Base-by-base conservation (phyloP, 2,329 filamentous ascomycete genomes). In the Nannizziopsis barbatae region DNA sequence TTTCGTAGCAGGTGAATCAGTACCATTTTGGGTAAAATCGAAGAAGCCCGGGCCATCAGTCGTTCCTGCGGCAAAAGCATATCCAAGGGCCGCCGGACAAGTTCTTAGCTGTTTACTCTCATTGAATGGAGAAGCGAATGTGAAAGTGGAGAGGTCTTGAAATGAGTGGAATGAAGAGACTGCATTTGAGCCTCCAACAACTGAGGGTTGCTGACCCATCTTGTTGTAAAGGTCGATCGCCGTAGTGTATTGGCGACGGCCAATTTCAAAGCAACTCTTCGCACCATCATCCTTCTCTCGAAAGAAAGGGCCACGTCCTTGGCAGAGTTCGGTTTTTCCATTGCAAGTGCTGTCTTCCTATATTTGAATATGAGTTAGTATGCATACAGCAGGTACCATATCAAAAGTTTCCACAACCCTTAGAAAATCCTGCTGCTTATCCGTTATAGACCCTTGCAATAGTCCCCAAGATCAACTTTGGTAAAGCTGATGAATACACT, bases 41-140 rank as follows among this genome's bases (percentile, higher is more conserved):
- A 95, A 94, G 0, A 80, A 81, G 0, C 90, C 90, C 0, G 90
- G 89, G 5, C 90, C 87, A 62, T 96, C 90, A 0, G 86, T 86
- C 0, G 90, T 96, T 9, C 90, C 90, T 1, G 86, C 90, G 0
- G 90, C 90, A 62, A 96, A 96, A 0, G 85, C 89, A 62, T 92
- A 94, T 5, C 90, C 90, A 51, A 96, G 70, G 0, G 88, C 87
- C 0, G 89, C 89, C 2, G 88, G 83, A 57, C 90, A 96, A 0
- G 89, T 94, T 43, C 69, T 73, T 5, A 81, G 46, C 3, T 50
- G 43, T 17, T 52, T 84, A 27, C 68, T 68, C 2, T 78, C 79
- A 40, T 94, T 87, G 56, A 70, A 70, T 0, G 81, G 75, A 1
- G 89, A 78, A 2, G 70, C 65, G 60, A 95, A 94, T 0, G 74